These are phyloP conservation scores for Fusarium anguioides DNA, from an alignment of 2,329 filamentous ascomycete species.

Conservation along the genomic window DNA sequence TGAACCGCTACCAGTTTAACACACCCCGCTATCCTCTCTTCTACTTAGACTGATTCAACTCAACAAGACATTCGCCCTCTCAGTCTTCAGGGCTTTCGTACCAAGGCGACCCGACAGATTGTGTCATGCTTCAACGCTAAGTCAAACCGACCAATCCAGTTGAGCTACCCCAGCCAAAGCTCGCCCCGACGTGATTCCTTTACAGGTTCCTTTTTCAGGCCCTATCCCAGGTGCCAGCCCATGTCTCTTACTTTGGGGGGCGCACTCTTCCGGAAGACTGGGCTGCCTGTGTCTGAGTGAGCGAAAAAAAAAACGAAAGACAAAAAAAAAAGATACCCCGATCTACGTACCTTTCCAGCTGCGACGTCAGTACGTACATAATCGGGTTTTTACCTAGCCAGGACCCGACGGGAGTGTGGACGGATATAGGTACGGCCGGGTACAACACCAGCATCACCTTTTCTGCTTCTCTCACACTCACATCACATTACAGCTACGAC, in stretches of 20 bases:
- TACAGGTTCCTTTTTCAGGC: conserved; percentile 38
- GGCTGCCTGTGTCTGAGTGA: not conserved
- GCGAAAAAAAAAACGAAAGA: not conserved
- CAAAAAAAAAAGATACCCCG: conserved; percentile 4
- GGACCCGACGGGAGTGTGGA: conserved; percentile 31
- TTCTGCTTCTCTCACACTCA: conserved; percentile 15
- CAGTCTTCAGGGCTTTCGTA: conserved; percentile 21
- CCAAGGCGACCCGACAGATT: conserved; percentile 49
- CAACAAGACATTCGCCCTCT: conserved; percentile 22
- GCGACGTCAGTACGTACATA: conserved; percentile 13
- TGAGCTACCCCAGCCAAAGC: conserved; percentile 46
- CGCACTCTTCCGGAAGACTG: conserved; percentile 20
- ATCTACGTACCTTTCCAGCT: conserved; percentile 15
- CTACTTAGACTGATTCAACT: conserved; percentile 3
- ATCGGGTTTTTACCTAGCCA: conserved; percentile 19
- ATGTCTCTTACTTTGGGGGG: conserved; percentile 27
- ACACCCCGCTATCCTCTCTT: conserved; percentile 19
- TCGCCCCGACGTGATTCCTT: conserved; percentile 43
- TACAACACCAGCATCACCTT: conserved; percentile 42
- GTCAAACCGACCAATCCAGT: conserved; percentile 41
- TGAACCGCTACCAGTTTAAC: conserved; percentile 3
- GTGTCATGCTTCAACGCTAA: conserved; percentile 49
- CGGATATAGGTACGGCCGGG: conserved; percentile 47
- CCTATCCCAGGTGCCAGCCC: conserved; percentile 19
- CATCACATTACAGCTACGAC: conserved; percentile 6